Conservation (phyloP, 2,329 filamentous ascomycete genomes). For the Botrytis squamosa region DNA sequence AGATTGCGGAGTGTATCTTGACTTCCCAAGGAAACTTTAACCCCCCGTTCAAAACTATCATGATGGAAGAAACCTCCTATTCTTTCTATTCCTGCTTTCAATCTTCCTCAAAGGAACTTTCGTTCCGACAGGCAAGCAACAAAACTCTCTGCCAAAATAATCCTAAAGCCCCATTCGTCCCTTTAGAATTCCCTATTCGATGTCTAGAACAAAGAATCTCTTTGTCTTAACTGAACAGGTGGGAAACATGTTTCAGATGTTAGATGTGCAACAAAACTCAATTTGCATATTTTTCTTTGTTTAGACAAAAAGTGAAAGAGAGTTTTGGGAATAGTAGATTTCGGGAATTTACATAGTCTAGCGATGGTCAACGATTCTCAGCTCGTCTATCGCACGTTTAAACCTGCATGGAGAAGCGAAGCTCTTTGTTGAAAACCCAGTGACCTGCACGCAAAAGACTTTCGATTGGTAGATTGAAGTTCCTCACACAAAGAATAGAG, state of each 20-base stretch:
- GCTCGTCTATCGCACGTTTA: neutral
- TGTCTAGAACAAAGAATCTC: neutral
- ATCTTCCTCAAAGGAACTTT: neutral
- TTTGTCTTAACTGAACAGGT: neutral
- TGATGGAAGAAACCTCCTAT: neutral
- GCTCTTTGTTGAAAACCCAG: neutral
- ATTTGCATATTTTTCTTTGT: neutral
- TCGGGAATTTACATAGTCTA: neutral
- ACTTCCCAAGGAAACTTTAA: neutral
- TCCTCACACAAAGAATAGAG: neutral
- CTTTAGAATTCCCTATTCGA: neutral
- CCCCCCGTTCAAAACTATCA: neutral
- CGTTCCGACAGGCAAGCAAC: conserved; percentile 8
- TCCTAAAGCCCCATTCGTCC: neutral
- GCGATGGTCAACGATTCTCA: too few relatives aligned
- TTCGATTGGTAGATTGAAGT: neutral
- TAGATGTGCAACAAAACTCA: conserved; percentile 14
- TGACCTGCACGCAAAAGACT: neutral
- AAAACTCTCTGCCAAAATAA: neutral
- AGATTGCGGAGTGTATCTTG: too few relatives aligned
- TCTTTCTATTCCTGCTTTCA: neutral
- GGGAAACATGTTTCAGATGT: conserved; percentile 18
- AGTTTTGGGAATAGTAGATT: neutral
- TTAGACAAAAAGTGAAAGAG: neutral
- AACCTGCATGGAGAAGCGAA: neutral